phyloP scores from a whole-genome alignment of 2,329 filamentous ascomycete genomes.

The Talaromyces sp. region DNA sequence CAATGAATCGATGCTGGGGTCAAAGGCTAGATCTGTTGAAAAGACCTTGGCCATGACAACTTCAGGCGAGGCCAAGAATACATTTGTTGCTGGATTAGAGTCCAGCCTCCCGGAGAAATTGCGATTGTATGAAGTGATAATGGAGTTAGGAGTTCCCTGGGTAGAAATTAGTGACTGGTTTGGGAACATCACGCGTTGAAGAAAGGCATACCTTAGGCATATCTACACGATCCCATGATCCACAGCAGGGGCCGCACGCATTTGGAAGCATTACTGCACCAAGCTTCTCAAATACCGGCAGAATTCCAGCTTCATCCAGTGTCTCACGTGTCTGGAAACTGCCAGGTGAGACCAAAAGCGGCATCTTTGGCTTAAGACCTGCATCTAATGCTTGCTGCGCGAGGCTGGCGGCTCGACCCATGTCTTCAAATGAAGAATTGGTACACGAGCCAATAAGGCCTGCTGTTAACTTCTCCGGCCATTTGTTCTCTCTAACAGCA shows the following conservation, averaged over 20 bases:
- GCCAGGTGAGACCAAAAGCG: conserved; percentile 95
- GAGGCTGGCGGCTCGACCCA: conserved; percentile 91
- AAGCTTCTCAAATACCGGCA: conserved; percentile 82
- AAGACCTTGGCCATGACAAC: conserved; percentile 83
- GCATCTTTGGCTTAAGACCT: conserved; percentile 81
- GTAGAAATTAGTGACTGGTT: too few relatives aligned
- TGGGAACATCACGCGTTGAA: conserved; percentile 55
- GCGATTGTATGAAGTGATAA: conserved; percentile 98
- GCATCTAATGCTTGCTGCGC: conserved; percentile 87
- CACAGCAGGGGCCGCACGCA: conserved; percentile 90
- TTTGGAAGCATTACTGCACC: conserved; percentile 91
- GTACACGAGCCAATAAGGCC: conserved; percentile 97
- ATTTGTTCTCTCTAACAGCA: conserved; percentile 78
- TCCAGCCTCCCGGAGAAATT: conserved; percentile 99
- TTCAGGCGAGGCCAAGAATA: conserved; percentile 89
- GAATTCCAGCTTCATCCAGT: conserved; percentile 81
- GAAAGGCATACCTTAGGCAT: conserved; percentile 88
- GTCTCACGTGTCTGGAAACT: conserved; percentile 97
- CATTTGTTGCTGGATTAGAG: conserved; percentile 90
- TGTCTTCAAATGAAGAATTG: conserved; percentile 98
- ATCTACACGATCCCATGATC: conserved; percentile 93
- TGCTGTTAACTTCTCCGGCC: conserved; percentile 88
- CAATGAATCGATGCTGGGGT: conserved; percentile 86
- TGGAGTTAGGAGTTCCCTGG: conserved; percentile 94
- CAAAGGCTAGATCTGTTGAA: conserved; percentile 85